Evolutionary conservation across 176 grass and related monocot genomes (phyloP), one percentile per base, ranked within the genome.

Genomic region (Avena insularis): DNA sequence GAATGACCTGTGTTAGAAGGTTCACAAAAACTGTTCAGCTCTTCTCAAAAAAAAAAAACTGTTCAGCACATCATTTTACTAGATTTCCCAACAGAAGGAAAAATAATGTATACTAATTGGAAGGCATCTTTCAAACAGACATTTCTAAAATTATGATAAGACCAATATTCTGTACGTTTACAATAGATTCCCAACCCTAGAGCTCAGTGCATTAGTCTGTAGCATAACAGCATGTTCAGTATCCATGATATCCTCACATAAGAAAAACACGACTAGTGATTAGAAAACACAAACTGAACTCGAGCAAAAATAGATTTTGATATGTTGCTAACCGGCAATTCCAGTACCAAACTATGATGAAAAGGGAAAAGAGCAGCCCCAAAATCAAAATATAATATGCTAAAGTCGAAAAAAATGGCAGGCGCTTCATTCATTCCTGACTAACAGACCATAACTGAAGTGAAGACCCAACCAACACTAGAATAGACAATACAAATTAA

Each of bases 1-100:
- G 86, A 95, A 98, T 69, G 96, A 91, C 92, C 96, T 98, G 86
- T 78, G 83, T 78, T 20, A 82, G 31, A 72, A 82, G 10, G 13
- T 57, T 54, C 17, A 16, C 45, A 77, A 9, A 15, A 61, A 33
- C 43, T 61, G 56, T 73, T 78, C 35, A 81, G 55, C 15, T 35
- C 33, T 35, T 35, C 33, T 35, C 33, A 35, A 35, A 35, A 35
- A 35, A 31, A 35, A 77, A 9, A 15, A 61, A 33, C 43, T 61
- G 56, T 73, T 78, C 35, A 81, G 55, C 15, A 13, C 31, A 23
- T 43, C 27, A 85, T 69, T 77, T 47, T 15, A 56, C 13, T 56
- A 56, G 13, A 17, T 56, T 56, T 56, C 54, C 15, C 7, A 81
- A 75, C 58, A 88, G 11, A 40, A 10, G 19, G 36, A 19, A 7